Evolutionary conservation across 176 grass and related monocot genomes (phyloP), one percentile per base, ranked within the genome.

Genomic region (Ensete ventricosum): DNA sequence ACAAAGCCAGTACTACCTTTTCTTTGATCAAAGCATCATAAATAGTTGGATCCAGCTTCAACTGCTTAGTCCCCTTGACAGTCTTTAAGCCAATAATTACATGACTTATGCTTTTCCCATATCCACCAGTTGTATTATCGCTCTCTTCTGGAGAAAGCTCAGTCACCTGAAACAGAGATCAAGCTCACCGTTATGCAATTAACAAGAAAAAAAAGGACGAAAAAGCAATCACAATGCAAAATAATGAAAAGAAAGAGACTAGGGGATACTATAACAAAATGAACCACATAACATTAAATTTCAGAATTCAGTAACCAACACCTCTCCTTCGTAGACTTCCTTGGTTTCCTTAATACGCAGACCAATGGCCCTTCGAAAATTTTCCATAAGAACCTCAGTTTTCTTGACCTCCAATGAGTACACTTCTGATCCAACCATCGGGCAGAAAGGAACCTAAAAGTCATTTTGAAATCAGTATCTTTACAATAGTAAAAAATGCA

Each of bases 391-490:
- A 79, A 99, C 88, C 79, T 91, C 90, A 67, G 95, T 99, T 83
- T 99, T 99, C 75, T 99, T 99, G 25, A 99, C 95, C 86, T 99
- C 95, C 50, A 90, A 82, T 50, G 95, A 99, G 65, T 99, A 94
- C 12, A 99, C 95, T 74, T 99, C 95, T 20, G 95, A 99, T 82
- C 95, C 95, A 72, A 99, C 95, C 95, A 99, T 99, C 54, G 95
- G 90, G 69, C 95, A 99, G 81, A 99, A 99, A 53, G 90, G 90
- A 48, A 99, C 95, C 95, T 99, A 68, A 9, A 74, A 19, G 60
- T 25, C 59, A 80, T 24, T 48, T 23, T n/a, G 48, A 73, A 62
- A 80, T 43, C 74, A 69, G n/a, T 24, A 62, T 20, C 23, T 70
- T 25, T 78, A 63, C 24, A 54, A 52, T 9, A 74, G 48, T 71